Evolutionary conservation across 1,139 yeast genomes (phyloP).

Genomic region (Meyerozyma sp.): DNA sequence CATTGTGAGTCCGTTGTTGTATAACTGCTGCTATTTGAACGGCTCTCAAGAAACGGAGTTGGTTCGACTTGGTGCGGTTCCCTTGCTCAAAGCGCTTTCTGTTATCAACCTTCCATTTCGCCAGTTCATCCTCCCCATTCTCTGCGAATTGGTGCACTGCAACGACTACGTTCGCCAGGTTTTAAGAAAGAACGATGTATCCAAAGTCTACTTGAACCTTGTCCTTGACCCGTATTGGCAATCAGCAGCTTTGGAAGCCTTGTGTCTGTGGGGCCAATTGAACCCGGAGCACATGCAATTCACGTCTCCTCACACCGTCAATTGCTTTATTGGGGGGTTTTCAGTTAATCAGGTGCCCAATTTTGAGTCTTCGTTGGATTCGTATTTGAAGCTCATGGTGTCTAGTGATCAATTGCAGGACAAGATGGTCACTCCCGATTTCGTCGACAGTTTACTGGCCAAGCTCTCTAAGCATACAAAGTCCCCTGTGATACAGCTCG

Average conservation of each 20-base stretch:
- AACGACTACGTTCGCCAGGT: conserved; percentile 32
- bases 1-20: conserved; percentile 39
- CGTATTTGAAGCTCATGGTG: conserved; percentile 30
- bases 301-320: conserved; percentile 22
- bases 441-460: conserved; percentile 24
- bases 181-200: conserved; percentile 34
- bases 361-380: conserved; percentile 36
- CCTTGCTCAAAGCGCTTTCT: conserved; percentile 43
- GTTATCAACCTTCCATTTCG: conserved; percentile 46
- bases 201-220: conserved; percentile 44
- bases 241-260: conserved; percentile 59
- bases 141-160: conserved; percentile 59
- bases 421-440: conserved; percentile 21
- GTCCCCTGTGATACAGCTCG: conserved; percentile 35
- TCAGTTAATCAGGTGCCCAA: conserved; percentile 35
- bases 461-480: conserved; percentile 24
- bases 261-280: conserved; percentile 35
- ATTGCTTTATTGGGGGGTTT: conserved; percentile 36
- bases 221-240: conserved; percentile 66
- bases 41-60: conserved; percentile 48
- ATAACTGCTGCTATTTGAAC: conserved; percentile 57
- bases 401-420: conserved; percentile 15
- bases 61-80: conserved; percentile 49
- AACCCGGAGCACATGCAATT: conserved; percentile 21
- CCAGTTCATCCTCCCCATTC: conserved; percentile 57